Conservation (phyloP, 2,329 filamentous ascomycete species). For the Diaporthe citri region DNA sequence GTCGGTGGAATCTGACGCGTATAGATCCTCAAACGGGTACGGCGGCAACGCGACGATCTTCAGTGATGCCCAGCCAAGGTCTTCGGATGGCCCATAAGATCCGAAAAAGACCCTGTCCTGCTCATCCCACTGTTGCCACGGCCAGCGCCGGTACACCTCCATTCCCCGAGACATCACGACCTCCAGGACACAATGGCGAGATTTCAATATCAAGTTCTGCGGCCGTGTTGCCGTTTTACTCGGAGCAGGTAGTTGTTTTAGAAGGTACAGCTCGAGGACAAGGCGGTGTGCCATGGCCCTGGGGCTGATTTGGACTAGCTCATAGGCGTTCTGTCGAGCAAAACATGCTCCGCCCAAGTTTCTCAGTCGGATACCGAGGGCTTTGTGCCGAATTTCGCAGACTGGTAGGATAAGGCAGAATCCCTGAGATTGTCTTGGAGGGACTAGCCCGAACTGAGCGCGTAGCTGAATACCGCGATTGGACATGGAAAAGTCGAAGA, state of each 20-base stretch:
- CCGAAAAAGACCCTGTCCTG: conserved; percentile 23
- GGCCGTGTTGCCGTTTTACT: background rate
- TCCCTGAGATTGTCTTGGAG: background rate
- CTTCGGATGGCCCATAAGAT: background rate
- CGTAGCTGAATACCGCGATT: conserved; percentile 33
- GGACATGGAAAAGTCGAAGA: conserved; percentile 32
- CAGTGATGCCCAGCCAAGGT: conserved; percentile 25
- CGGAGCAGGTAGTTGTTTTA: background rate
- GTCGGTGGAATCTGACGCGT: background rate
- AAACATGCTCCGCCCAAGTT: conserved; percentile 12
- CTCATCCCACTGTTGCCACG: conserved; percentile 35
- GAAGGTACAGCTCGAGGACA: conserved; percentile 23
- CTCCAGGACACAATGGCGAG: conserved; percentile 12
- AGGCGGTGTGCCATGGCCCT: conserved; percentile 12
- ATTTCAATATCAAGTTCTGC: background rate
- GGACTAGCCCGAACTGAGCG: conserved; percentile 14
- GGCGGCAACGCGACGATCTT: conserved; percentile 7
- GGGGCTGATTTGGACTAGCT: background rate
- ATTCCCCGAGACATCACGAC: background rate
- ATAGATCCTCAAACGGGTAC: background rate
- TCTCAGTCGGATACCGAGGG: conserved; percentile 7
- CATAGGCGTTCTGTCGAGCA: conserved; percentile 23
- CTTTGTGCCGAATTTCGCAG: background rate
- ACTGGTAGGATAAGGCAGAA: conserved; percentile 23
- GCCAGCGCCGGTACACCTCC: conserved; percentile 30